Base-by-base conservation (phyloP, 495 filamentous ascomycete species). In the Aspergillus incahuasiensis region DNA sequence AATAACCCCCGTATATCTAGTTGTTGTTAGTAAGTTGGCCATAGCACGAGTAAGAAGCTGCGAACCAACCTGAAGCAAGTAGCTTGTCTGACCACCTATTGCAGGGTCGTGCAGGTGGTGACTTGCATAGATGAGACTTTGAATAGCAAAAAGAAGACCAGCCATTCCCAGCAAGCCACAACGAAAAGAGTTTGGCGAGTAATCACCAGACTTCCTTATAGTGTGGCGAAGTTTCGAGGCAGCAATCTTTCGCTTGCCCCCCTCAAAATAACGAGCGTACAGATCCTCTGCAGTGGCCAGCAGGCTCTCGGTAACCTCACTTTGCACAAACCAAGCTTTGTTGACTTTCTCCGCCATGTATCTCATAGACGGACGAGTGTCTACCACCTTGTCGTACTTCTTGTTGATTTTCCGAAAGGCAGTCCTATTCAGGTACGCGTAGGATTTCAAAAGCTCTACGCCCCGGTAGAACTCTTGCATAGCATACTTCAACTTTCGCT, bases 361-460 rank as follows among this genome's bases (percentile, higher is more conserved):
- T 30, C 87, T 79, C 59, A 86, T 79, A 7, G 86, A 81, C 2
- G 89, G 88, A 22, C 85, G 82, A 45, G 90, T 83, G 58, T 92
- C 83, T 49, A 90, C 81, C 6, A 84, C 81, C 69, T 97, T 97
- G 74, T 98, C 92, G 62, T 91, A 97, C 73, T 98, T 98, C 73
- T 98, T 98, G 70, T 94, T 97, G 65, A 98, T 91, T 68, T 98
- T 98, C 7, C 92, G 87, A 56, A 97, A 97, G 1, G 91, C 95
- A 2, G 89, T 94, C 46, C 88, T 80, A 64, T 98, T 98, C 13
- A 96, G 74, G 18, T 91, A 77, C 6, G 90, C 87, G 63, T 94
- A 98, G 0, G 88, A 88, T 71, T 96, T 96, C 19, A 98, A 71
- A 16, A 97, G 78, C 67, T 98, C 94, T 3, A 97, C 78, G 6